These are phyloP conservation scores for Phialophora verrucosa DNA, from an alignment of 2,329 filamentous ascomycete genomes.

Conservation along the genomic window DNA sequence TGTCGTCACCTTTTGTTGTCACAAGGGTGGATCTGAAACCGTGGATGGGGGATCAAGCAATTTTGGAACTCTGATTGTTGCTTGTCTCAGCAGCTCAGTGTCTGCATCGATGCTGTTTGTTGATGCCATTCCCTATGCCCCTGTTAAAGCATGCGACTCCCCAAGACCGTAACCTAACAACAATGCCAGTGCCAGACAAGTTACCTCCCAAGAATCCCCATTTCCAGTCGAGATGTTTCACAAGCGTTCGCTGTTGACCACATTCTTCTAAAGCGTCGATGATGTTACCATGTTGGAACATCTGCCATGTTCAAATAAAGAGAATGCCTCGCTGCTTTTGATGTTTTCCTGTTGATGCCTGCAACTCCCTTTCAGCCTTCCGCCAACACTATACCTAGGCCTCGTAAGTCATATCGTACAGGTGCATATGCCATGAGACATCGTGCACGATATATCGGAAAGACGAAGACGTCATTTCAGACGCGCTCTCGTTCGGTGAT, in stretches of 20 bases:
- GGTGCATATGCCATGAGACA: neutral
- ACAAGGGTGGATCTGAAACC: neutral
- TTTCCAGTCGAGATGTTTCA: neutral
- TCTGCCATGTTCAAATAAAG: neutral
- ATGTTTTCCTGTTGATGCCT: neutral
- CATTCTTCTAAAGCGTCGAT: neutral
- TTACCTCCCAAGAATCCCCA: neutral
- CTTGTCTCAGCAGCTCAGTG: neutral
- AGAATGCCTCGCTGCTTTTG: neutral
- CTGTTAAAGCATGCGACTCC: neutral
- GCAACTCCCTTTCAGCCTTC: neutral
- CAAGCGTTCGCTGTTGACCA: neutral
- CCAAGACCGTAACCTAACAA: neutral
- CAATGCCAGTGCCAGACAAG: neutral
- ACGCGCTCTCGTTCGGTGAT: conserved; percentile 21
- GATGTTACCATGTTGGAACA: neutral
- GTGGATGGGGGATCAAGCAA: neutral
- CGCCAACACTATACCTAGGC: neutral
- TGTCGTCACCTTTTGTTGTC: neutral
- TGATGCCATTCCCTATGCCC: neutral
- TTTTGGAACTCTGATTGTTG: neutral
- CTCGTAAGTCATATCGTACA: conserved; percentile 3
- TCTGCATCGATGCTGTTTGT: neutral
- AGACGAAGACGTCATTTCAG: neutral
- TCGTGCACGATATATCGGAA: neutral